A percentile compares a stretch with the other conserved stretches of the same genome.
phyloP scores from a whole-genome alignment of 2,329 filamentous ascomycete species.

The Pestalotiopsis sp. region DNA sequence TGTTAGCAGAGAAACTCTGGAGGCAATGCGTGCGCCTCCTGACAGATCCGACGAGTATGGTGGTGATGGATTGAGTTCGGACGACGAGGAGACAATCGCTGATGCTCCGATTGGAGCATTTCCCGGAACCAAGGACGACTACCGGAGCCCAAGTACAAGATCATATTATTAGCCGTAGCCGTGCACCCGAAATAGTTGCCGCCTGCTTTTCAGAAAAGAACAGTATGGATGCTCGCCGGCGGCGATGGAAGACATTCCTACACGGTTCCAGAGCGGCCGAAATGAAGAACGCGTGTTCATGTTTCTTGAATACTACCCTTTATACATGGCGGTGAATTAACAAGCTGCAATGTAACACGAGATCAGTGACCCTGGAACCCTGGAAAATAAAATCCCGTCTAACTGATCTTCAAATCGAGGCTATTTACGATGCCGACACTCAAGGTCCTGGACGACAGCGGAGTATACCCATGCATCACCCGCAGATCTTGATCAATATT shows the following conservation, averaged over 20 bases:
- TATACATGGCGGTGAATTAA: background rate
- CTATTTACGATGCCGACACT: background rate
- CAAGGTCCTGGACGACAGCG: background rate
- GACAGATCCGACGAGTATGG: slow-evolving; percentile 47
- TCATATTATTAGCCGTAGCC: slow-evolving; percentile 31
- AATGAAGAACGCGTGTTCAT: slow-evolving; percentile 2
- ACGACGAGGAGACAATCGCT: slow-evolving; percentile 38
- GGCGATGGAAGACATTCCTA: background rate
- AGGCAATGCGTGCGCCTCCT: slow-evolving; percentile 59
- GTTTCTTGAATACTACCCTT: background rate
- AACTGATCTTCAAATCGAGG: background rate
- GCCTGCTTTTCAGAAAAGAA: background rate
- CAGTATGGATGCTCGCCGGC: background rate
- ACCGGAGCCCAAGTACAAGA: slow-evolving; percentile 28
- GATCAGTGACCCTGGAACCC: background rate
- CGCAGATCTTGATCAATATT: background rate
- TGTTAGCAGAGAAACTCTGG: slow-evolving; percentile 67
- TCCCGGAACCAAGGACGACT: slow-evolving; percentile 28
- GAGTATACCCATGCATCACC: background rate
- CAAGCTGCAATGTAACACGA: background rate
- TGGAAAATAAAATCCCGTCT: background rate
- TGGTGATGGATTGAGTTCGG: slow-evolving; percentile 43
- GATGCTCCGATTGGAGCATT: slow-evolving; percentile 31
- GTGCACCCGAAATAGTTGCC: background rate
- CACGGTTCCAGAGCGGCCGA: background rate